Evolutionary conservation across 495 filamentous ascomycete species (phyloP).

Genomic region (Daldinia grandis): DNA sequence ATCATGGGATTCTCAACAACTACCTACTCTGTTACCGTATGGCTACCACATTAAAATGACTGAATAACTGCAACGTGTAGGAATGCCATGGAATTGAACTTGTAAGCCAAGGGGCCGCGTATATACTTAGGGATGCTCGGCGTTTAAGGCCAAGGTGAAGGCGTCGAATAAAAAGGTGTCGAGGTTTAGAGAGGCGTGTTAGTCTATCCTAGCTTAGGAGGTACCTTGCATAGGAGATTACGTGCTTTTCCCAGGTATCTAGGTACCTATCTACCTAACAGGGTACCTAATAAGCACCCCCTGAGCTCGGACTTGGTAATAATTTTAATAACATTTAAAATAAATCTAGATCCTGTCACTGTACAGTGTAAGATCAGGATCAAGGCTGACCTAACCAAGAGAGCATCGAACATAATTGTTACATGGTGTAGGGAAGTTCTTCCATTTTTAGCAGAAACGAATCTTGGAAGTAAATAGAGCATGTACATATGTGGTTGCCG

Average conservation of each 20-base stretch:
- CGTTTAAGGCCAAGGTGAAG: constrained; percentile 10
- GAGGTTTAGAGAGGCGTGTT: constrained; percentile 14
- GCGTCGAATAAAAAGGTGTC: constrained; percentile 20
- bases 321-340: too few relatives aligned
- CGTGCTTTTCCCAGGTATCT: background rate
- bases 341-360: background rate
- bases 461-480: background rate
- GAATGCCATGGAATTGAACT: constrained; percentile 2
- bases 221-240: constrained; percentile 1
- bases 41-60: background rate
- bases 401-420: background rate
- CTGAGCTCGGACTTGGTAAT: background rate
- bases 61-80: constrained; percentile 10
- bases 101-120: background rate
- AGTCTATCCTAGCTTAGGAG: constrained; percentile 16
- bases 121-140: constrained; percentile 17
- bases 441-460: background rate
- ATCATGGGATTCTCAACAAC: constrained; percentile 17
- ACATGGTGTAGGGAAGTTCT: background rate
- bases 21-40: constrained; percentile 4
- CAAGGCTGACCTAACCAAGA: too few relatives aligned
- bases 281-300: background rate
- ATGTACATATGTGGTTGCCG: background rate
- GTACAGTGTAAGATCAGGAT: background rate
- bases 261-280: background rate